phyloP scores from a whole-genome alignment of 2,329 filamentous ascomycete genomes.

The Diaporthe caulivora region DNA sequence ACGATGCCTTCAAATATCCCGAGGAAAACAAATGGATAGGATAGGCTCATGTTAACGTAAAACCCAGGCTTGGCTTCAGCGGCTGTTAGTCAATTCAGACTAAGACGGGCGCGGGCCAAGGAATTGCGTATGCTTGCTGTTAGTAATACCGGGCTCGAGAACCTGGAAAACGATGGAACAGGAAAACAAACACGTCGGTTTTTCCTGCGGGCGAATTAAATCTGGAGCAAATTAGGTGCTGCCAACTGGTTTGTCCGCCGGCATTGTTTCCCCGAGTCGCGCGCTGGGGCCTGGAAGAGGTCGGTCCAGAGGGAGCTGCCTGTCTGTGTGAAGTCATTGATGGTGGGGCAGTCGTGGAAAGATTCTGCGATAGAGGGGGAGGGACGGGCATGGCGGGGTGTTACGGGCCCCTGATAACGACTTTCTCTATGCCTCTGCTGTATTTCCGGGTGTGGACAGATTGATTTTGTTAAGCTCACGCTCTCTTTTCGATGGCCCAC shows the following conservation, averaged over 20 bases:
- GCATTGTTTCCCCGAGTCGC: neutral
- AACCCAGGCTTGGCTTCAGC: neutral
- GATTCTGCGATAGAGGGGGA: constrained; percentile 35
- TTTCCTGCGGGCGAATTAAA: neutral
- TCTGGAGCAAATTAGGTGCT: constrained; percentile 29
- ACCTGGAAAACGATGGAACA: neutral
- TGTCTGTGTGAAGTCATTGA: constrained; percentile 30
- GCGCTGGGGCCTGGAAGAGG: neutral
- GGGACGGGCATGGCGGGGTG: constrained; percentile 27
- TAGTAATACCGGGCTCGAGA: constrained; percentile 11
- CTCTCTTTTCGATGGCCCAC: neutral
- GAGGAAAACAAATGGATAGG: neutral
- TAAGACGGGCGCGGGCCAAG: constrained; percentile 14
- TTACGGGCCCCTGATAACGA: neutral
- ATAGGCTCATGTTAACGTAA: constrained; percentile 12
- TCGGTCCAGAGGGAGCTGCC: neutral
- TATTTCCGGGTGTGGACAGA: neutral
- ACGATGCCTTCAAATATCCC: neutral
- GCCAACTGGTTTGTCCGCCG: neutral
- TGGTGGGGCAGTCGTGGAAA: constrained; percentile 31
- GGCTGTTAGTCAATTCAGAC: constrained; percentile 10
- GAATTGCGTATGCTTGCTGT: constrained; percentile 5
- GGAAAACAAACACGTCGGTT: constrained; percentile 6
- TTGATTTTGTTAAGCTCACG: constrained; percentile 16
- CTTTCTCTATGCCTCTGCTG: neutral